Conservation (phyloP, 768 basidiomycete species). For the Tulasnella sp. region DNA sequence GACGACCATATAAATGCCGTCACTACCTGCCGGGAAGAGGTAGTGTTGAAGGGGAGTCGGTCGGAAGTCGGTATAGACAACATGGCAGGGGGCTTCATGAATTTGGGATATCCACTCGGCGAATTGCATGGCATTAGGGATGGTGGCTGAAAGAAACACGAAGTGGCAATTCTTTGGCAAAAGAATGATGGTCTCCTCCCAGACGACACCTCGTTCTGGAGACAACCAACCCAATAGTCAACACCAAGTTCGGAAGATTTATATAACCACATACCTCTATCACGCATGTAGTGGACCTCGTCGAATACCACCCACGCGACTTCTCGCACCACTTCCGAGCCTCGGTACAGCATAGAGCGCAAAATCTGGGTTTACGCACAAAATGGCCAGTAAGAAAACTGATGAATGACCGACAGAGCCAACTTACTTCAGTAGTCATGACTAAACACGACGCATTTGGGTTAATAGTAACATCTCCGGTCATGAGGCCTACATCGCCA, state of each 20-base stretch:
- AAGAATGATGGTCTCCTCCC: slow-evolving; percentile 98
- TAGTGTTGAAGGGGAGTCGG: slow-evolving; percentile 98
- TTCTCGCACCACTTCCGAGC: slow-evolving; percentile 98
- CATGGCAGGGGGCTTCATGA: slow-evolving; percentile 96
- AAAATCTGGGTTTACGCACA: slow-evolving; percentile 62
- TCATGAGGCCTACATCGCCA: slow-evolving; percentile 98
- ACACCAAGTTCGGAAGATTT: background rate
- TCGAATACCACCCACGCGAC: slow-evolving; percentile 99
- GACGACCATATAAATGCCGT: slow-evolving; percentile 97
- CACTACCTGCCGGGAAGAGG: slow-evolving; percentile 92
- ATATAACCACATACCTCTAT: slow-evolving; percentile 50
- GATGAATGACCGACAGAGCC: background rate
- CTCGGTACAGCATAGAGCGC: slow-evolving; percentile 96
- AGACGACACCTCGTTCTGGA: slow-evolving; percentile 91
- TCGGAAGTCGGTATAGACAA: slow-evolving; percentile 98
- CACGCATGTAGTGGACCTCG: slow-evolving; percentile 99
- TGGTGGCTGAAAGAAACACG: slow-evolving; percentile 98
- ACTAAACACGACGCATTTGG: slow-evolving; percentile 95
- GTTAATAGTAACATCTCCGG: slow-evolving; percentile 98
- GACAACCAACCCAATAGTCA: background rate
- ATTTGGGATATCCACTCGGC: slow-evolving; percentile 98
- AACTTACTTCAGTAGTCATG: slow-evolving; percentile 93
- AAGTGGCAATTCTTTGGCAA: slow-evolving; percentile 94
- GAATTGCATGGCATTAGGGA: slow-evolving; percentile 99
- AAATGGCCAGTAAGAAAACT: background rate